phyloP scores from a whole-genome alignment of 345 rosid genomes.

The Hypericum androsaemum region DNA sequence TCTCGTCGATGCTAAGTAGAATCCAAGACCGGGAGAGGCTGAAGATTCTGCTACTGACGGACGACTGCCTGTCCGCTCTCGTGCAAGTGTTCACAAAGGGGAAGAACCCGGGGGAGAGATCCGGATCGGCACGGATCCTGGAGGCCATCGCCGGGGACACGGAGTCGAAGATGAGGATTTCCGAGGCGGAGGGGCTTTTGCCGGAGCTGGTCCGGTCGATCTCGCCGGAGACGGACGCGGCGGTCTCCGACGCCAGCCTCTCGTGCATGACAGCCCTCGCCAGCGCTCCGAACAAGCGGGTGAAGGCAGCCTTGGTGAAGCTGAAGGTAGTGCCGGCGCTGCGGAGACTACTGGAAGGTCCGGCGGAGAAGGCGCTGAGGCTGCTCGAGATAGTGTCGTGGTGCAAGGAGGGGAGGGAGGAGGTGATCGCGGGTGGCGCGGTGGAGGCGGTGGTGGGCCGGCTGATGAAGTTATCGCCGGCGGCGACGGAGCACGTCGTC shows the following conservation, averaged over 20 bases:
- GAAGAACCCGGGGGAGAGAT: constrained; percentile 37
- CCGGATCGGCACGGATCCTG: constrained; percentile 45
- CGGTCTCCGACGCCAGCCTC: constrained; percentile 44
- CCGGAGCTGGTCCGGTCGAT: constrained; percentile 32
- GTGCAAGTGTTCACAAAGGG: constrained; percentile 32
- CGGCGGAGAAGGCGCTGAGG: constrained; percentile 56
- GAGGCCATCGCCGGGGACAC: constrained; percentile 48
- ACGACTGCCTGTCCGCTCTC: constrained; percentile 34
- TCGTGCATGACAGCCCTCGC: constrained; percentile 34
- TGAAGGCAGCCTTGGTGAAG: constrained; percentile 32
- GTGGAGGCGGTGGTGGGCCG: constrained; percentile 55
- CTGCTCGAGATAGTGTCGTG: constrained; percentile 49
- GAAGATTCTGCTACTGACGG: constrained; percentile 29
- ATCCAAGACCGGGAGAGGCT: constrained; percentile 29
- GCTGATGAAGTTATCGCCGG: constrained; percentile 56
- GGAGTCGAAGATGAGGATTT: constrained; percentile 39
- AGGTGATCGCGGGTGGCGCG: constrained; percentile 29
- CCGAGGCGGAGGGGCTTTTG: constrained; percentile 48
- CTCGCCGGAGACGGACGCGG: constrained; percentile 30
- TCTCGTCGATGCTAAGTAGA: constrained; percentile 31
- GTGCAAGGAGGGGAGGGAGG: constrained; percentile 54
- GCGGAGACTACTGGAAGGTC: constrained; percentile 9
- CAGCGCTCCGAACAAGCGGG: constrained; percentile 44
- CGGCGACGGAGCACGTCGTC: constrained; percentile 80
- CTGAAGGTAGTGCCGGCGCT: constrained; percentile 21